Evolutionary conservation across 306 rosid species (phyloP), one percentile per base, ranked within the genome.

Genomic region (Albizia julibrissin): DNA sequence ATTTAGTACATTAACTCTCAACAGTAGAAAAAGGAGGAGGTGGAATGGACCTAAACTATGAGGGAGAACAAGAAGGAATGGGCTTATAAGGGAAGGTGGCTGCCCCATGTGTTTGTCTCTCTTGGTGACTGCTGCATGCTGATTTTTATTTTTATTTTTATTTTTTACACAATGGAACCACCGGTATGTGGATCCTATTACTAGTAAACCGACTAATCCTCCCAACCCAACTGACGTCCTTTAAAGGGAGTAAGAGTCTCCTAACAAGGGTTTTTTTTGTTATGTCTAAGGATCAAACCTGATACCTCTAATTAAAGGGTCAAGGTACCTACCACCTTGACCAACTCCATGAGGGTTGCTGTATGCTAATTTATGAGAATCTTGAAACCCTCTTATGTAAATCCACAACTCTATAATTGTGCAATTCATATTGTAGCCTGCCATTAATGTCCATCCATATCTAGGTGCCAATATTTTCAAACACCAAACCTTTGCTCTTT

Each of bases 41-140:
- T 74, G 79, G 67, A 69, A 66, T 65, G 69, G 82, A 50, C 54
- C 42, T 42, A 11, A 68, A n/a, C 2, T 0, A 61, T 62, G 39
- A 27, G 75, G 27, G 14, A 40, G 29, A 67, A 80, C 74, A 87
- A 44, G 85, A 72, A 75, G 87, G 91, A 89, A 89, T 90, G 97
- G 95, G 91, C 77, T 59, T 33, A 80, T 59, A 58, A 81, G 33
- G 86, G 90, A 85, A 72, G 85, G 89, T 79, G 86, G 87, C 87
- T 71, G 75, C 80, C 91, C 94, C 97, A 91, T 90, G 92, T 88
- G 95, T 80, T 81, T 77, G 78, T 43, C 49, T 89, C 80, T 67
- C 78, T 83, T 29, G 80, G 54, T 78, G 26, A 79, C 78, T 54
- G 90, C 89, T 83, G 87, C 89, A 86, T 67, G 87, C 67, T 79